Base-by-base conservation (phyloP, 805 yeast species). In the Nakazawaea ishiwadae region DNA sequence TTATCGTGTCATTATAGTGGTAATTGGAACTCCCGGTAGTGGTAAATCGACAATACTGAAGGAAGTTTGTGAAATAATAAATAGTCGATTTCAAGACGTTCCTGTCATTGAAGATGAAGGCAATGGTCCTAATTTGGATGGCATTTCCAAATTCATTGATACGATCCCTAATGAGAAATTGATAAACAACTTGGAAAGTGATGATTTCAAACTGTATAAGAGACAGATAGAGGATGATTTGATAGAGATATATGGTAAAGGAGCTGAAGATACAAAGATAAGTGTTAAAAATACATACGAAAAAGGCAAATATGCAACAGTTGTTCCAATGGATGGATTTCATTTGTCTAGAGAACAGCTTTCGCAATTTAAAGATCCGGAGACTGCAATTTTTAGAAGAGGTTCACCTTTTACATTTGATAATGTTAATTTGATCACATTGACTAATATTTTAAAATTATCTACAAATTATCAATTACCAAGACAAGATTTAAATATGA, bases 401-500 rank as follows among this genome's bases (percentile, higher is more conserved):
- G 97, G 97, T 0, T 83, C 96, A 0, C 95, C 96, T 2, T 76
- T 70, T 50, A 89, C 97, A 0, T 91, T 90, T 62, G 90, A 90
- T 54, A 75, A 84, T 5, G 54, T 60, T 10, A 69, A 65, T 34
- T 65, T 73, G 12, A 69, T 64, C 1, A 54, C 46, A 4, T 51
- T 71, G 14, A 62, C 58, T 15, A 49, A 48, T 37, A 45, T 57
- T 8, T 49, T 75, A 20, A 49, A 51, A 18, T 39, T 42, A 8
- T 56, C 66, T 0, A 50, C 58, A 37, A 19, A 37, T 28, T 28
- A 16, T 21, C 23, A 16, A 15, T 20, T 20, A 6, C 8, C 29
- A 19, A 27, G 5, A 17, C 37, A 33, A 10, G 18, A 28, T 4
- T 8, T 26, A 4, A 12, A 16, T n/a, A 39, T 52, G 46, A 26